Conservation (phyloP, 192 early-diverging fungal species). For the Helicostylum pulchrum region DNA sequence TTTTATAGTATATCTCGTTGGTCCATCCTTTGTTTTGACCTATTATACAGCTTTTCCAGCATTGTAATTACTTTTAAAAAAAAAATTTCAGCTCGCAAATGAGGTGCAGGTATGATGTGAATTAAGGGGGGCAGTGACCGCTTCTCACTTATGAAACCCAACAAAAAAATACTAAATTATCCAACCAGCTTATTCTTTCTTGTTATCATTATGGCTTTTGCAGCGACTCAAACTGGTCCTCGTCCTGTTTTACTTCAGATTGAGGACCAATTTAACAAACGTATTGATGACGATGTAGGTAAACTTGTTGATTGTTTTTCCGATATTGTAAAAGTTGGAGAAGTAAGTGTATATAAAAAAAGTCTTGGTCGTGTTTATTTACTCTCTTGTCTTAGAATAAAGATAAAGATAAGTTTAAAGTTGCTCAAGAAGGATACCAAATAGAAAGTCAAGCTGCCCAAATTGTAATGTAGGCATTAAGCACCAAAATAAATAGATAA, state of each 20-base stretch:
- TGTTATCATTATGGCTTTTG: too few species aligned
- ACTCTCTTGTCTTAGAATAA: slow-evolving; percentile 17
- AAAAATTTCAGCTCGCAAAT: too few species aligned
- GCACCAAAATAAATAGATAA: neutral
- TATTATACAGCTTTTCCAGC: too few species aligned
- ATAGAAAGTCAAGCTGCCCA: slow-evolving; percentile 52
- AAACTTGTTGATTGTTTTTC: slow-evolving; percentile 52
- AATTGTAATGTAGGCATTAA: slow-evolving; percentile 33
- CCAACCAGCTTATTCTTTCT: too few species aligned
- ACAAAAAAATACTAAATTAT: too few species aligned
- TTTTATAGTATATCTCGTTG: too few species aligned
- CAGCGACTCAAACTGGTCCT: neutral
- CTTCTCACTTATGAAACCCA: too few species aligned
- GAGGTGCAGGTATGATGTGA: too few species aligned
- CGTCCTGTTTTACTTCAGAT: slow-evolving; percentile 42
- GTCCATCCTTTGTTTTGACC: too few species aligned
- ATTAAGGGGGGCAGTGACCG: too few species aligned
- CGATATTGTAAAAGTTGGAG: slow-evolving; percentile 49
- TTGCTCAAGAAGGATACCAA: slow-evolving; percentile 55
- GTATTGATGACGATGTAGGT: slow-evolving; percentile 45
- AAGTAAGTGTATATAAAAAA: slow-evolving; percentile 27
- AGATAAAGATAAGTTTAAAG: slow-evolving; percentile 55
- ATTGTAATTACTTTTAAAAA: too few species aligned
- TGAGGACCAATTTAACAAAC: slow-evolving; percentile 53
- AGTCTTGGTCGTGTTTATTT: slow-evolving; percentile 6